phyloP scores from a whole-genome alignment of 148 eudicot genomes.

The Nepenthes mirabilis region DNA sequence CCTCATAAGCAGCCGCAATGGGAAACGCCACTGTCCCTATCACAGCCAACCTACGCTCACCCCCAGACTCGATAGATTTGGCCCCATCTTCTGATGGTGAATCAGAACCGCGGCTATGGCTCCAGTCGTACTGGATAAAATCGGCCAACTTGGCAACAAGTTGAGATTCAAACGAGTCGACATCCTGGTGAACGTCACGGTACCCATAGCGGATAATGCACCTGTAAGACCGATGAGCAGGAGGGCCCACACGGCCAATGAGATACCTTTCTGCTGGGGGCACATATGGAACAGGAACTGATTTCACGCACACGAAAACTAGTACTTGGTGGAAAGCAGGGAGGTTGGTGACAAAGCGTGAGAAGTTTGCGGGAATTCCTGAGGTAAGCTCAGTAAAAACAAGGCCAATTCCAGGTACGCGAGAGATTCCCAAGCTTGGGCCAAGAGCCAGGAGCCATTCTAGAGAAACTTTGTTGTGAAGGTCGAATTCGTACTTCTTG shows the following conservation, averaged over 20 bases:
- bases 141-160: constrained; percentile 47
- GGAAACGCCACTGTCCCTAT: constrained; percentile 39
- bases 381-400: constrained; percentile 82
- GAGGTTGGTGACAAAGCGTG: constrained; percentile 84
- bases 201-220: constrained; percentile 88
- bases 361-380: constrained; percentile 83
- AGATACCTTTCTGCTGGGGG: constrained; percentile 73
- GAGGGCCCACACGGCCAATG: constrained; percentile 80
- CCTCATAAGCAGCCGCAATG: constrained; percentile 30
- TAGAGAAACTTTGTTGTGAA: constrained; percentile 85
- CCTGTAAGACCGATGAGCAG: constrained; percentile 61
- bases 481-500: constrained; percentile 80
- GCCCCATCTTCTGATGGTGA: constrained; percentile 17
- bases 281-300: constrained; percentile 73
- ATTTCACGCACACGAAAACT: constrained; percentile 77
- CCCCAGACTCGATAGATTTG: constrained; percentile 19
- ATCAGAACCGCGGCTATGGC: background rate
- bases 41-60: constrained; percentile 39
- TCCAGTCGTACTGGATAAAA: constrained; percentile 68
- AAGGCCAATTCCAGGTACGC: constrained; percentile 87
- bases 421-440: constrained; percentile 70
- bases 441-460: constrained; percentile 87
- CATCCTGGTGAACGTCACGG: constrained; percentile 88
- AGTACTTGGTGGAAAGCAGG: constrained; percentile 81
- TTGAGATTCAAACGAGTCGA: constrained; percentile 74